phyloP scores from a whole-genome alignment of 2,329 filamentous ascomycete species.

The Talaromyces sp. region DNA sequence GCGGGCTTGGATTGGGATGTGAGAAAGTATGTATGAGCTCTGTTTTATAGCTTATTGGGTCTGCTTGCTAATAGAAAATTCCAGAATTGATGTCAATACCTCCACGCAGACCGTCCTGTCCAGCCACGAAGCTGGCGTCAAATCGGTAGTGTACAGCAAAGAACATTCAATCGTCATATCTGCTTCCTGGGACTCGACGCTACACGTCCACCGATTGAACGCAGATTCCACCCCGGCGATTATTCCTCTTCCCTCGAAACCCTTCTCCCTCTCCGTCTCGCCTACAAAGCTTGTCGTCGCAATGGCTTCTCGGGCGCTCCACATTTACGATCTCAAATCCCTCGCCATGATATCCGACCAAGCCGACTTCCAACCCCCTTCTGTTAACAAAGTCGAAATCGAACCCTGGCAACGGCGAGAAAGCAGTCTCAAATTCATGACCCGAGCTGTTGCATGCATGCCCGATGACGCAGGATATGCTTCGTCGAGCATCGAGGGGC shows the following conservation, averaged over 20 bases:
- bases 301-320: slow-evolving; percentile 88
- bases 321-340: slow-evolving; percentile 83
- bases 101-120: slow-evolving; percentile 71
- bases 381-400: slow-evolving; percentile 46
- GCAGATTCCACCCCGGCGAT: slow-evolving; percentile 53
- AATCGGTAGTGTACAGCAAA: slow-evolving; percentile 75
- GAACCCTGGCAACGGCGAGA: slow-evolving; percentile 91
- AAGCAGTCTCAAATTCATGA: slow-evolving; percentile 93
- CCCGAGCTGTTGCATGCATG: slow-evolving; percentile 90
- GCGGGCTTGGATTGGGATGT: slow-evolving; percentile 86
- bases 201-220: slow-evolving; percentile 73
- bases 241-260: slow-evolving; percentile 75
- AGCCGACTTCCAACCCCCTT: slow-evolving; percentile 34
- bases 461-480: slow-evolving; percentile 93
- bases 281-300: slow-evolving; percentile 87
- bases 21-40: slow-evolving; percentile 59
- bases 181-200: slow-evolving; percentile 86
- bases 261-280: slow-evolving; percentile 75
- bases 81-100: slow-evolving; percentile 65
- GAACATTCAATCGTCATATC: slow-evolving; percentile 77
- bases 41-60: slow-evolving; percentile 3
- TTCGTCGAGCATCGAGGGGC: slow-evolving; percentile 85
- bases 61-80: slow-evolving; percentile 5
- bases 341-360: slow-evolving; percentile 54
- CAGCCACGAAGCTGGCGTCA: slow-evolving; percentile 74